Base-by-base conservation (phyloP, 345 rosid species). In the Clausena lansium region DNA sequence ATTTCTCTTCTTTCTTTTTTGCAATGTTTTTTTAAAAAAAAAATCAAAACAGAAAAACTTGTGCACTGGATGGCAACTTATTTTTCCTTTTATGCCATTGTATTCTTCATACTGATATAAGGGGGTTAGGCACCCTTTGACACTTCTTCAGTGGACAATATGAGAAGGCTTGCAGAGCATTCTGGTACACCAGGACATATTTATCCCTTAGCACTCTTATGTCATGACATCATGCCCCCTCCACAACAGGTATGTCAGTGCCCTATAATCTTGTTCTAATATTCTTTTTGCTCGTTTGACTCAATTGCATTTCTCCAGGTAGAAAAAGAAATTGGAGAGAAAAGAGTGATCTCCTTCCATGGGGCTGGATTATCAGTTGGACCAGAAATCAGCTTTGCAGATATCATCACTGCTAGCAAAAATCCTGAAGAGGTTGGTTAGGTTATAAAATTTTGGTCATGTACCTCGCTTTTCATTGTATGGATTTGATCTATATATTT, bases 201-300 rank as follows among this genome's bases (percentile, higher is more conserved):
- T 45, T 95, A 91, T 76, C 99, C 98, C 14, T 81, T 93, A 81
- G 87, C 97, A 77, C 79, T 95, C 75, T 84, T 91, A 72, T 95
- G 99, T 86, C 70, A 91, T 78, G 94, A 91, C 82, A 91, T 96
- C 78, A 96, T 96, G 98, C 99, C 99, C 5, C 99, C 99, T 87
- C 99, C 99, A 33, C 76, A 77, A 3, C 88, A 86, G 88, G 99
- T 93, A 74, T 74, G 65, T 71, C 45, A 55, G 67, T 75, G 59
- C 60, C 77, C 78, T 30, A 71, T 47, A 71, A 45, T 61, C 76
- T 24, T 66, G 36, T 74, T 28, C 15, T 78, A n/a, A 13, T 19
- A 33, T 59, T 36, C 7, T 62, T 62, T 72, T 64, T 68, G 67
- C 72, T 76, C 78, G 81, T 54, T 39, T 71, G 72, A 71, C 66